phyloP scores from a whole-genome alignment of 306 rosid genomes.

The Herpetospermum pedunculosum region DNA sequence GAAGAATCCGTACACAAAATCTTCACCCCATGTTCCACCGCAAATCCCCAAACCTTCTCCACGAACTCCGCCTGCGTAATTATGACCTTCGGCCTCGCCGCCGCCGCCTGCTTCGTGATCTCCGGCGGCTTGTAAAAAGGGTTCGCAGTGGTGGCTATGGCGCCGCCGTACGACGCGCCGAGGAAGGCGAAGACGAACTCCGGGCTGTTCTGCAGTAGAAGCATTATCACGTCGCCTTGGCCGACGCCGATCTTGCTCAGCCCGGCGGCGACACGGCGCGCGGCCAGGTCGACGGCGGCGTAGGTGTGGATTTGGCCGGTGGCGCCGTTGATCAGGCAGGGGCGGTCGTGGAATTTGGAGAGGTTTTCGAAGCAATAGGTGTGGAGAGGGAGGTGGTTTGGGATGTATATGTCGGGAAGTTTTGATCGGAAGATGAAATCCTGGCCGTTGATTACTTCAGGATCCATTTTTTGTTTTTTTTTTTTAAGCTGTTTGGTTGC shows the following conservation, averaged over 20 bases:
- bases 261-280: slow-evolving; percentile 35
- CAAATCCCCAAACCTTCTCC: slow-evolving; percentile 38
- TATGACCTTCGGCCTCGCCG: slow-evolving; percentile 37
- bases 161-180: slow-evolving; percentile 44
- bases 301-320: slow-evolving; percentile 42
- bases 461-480: not conserved
- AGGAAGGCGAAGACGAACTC: slow-evolving; percentile 57
- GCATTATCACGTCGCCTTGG: slow-evolving; percentile 50
- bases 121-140: slow-evolving; percentile 45
- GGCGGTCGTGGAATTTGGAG: slow-evolving; percentile 19
- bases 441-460: not conserved
- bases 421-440: slow-evolving; percentile 47
- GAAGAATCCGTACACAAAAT: slow-evolving; percentile 30
- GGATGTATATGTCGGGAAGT: slow-evolving; percentile 75
- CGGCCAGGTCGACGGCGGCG: slow-evolving; percentile 30
- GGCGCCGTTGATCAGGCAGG: slow-evolving; percentile 56
- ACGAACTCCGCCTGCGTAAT: slow-evolving; percentile 32
- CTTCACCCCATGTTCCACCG: not conserved
- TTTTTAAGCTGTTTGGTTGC: not conserved
- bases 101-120: slow-evolving; percentile 46
- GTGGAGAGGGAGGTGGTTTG: slow-evolving; percentile 61
- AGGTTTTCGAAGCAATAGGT: slow-evolving; percentile 41
- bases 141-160: slow-evolving; percentile 53
- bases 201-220: slow-evolving; percentile 54
- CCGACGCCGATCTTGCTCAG: slow-evolving; percentile 32